Percentiles rank a stretch among this genome's conserved stretches.
These are phyloP conservation scores for Fonsecaea monophora DNA, from an alignment of 2,329 filamentous ascomycete genomes.

Conservation along the genomic window DNA sequence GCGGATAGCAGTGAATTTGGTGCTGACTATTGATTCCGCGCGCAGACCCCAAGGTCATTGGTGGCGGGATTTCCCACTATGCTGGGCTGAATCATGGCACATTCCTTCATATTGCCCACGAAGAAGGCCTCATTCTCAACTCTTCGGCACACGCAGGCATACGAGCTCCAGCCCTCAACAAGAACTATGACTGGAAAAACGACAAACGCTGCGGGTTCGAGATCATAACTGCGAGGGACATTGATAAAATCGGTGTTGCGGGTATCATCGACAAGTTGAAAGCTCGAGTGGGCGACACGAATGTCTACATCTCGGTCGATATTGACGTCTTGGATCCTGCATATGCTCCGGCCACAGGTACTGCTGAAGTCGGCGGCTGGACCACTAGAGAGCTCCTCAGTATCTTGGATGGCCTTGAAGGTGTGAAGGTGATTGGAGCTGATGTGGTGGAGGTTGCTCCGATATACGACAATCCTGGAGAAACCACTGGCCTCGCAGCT, in stretches of 20 bases:
- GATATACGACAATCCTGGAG: slow-evolving; percentile 61
- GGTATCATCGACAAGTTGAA: slow-evolving; percentile 59
- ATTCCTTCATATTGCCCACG: slow-evolving; percentile 63
- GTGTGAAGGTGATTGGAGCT: slow-evolving; percentile 59
- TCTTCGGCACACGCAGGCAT: slow-evolving; percentile 64
- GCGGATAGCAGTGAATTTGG: background rate
- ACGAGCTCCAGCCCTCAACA: slow-evolving; percentile 58
- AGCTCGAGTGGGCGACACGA: slow-evolving; percentile 54
- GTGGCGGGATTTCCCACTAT: slow-evolving; percentile 60
- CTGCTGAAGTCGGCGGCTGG: slow-evolving; percentile 63
- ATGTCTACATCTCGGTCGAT: slow-evolving; percentile 63
- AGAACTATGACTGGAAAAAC: slow-evolving; percentile 59
- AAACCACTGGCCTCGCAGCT: slow-evolving; percentile 62
- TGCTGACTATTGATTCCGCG: slow-evolving; percentile 32
- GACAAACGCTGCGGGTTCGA: slow-evolving; percentile 62
- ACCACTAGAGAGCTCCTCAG: slow-evolving; percentile 61
- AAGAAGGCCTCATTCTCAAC: slow-evolving; percentile 63
- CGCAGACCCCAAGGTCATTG: slow-evolving; percentile 57
- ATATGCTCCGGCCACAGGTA: slow-evolving; percentile 62
- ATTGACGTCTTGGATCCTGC: slow-evolving; percentile 65
- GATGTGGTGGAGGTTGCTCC: slow-evolving; percentile 65
- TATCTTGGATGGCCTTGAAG: slow-evolving; percentile 60
- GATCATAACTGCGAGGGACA: slow-evolving; percentile 60
- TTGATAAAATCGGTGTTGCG: slow-evolving; percentile 57
- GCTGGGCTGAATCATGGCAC: slow-evolving; percentile 65